Conservation (phyloP, 257 asterid species). For the Solanum corneliomulleri region DNA sequence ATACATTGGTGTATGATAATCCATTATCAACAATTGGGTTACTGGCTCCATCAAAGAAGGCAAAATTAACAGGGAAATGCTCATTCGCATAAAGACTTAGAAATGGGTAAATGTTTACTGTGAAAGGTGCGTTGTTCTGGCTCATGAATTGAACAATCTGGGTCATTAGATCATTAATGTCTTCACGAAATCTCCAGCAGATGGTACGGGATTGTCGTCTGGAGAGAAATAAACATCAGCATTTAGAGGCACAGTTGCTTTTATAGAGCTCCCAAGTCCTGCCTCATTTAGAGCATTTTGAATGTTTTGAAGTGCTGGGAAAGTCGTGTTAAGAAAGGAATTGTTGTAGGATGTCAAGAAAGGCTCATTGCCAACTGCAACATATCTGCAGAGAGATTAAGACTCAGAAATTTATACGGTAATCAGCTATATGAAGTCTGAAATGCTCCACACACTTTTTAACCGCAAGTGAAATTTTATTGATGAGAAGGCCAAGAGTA, state of each 20-base stretch:
- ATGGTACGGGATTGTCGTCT: conserved; percentile 42
- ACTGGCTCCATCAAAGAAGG: conserved; percentile 60
- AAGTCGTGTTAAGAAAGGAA: conserved; percentile 58
- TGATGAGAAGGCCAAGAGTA: not conserved
- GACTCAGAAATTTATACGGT: not conserved
- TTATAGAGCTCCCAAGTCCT: conserved; percentile 46
- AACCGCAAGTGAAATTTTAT: not conserved
- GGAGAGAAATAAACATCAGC: conserved; percentile 76
- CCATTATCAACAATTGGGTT: conserved; percentile 42
- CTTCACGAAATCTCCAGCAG: conserved; percentile 54
- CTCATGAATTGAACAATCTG: conserved; percentile 59
- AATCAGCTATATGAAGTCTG: not conserved
- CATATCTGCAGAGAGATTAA: conserved; percentile 36
- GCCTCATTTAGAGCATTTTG: conserved; percentile 67
- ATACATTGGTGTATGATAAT: conserved; percentile 49
- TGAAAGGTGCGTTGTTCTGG: conserved; percentile 66
- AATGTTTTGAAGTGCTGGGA: conserved; percentile 77
- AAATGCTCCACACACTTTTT: not conserved
- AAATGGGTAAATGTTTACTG: conserved; percentile 62
- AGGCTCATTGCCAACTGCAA: conserved; percentile 83
- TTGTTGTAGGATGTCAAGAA: conserved; percentile 60
- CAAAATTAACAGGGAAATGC: conserved; percentile 60
- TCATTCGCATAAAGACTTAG: conserved; percentile 57
- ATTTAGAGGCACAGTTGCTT: conserved; percentile 67
- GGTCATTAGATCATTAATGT: conserved; percentile 39